Conservation (phyloP, 768 basidiomycete genomes). For the Amanita rimosa region DNA sequence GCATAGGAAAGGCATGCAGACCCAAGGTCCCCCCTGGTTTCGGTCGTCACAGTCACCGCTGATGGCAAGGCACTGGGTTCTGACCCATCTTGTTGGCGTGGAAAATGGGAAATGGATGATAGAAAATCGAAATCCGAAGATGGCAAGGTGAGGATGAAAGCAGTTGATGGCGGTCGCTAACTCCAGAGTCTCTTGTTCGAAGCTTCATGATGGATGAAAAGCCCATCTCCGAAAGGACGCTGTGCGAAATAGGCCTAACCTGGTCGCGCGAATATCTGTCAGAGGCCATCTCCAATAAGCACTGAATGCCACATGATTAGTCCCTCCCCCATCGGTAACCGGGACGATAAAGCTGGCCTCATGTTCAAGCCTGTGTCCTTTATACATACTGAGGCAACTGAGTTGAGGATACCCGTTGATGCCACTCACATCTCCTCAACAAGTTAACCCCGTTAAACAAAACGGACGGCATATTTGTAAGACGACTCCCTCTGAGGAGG, state of each 20-base stretch:
- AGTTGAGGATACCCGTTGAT: conserved; percentile 4
- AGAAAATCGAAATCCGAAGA: background rate
- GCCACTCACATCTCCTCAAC: background rate
- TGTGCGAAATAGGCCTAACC: background rate
- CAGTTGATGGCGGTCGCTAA: background rate
- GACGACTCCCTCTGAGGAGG: too few relatives aligned
- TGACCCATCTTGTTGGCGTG: conserved; percentile 1
- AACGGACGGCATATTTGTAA: too few relatives aligned
- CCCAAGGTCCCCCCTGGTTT: conserved; percentile 18
- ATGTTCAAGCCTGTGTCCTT: conserved; percentile 9
- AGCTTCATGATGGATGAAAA: too few relatives aligned
- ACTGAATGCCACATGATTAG: conserved; percentile 13
- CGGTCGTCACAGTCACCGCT: conserved; percentile 19
- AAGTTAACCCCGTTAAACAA: background rate
- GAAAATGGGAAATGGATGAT: conserved; percentile 1
- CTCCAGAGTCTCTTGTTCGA: background rate
- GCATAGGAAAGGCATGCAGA: conserved; percentile 17
- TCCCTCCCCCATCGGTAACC: conserved; percentile 13
- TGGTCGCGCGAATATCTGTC: background rate
- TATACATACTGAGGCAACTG: background rate
- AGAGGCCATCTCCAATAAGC: background rate
- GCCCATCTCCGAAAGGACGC: conserved; percentile 4
- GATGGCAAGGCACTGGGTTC: conserved; percentile 1
- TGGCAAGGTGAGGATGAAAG: background rate
- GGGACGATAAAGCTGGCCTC: conserved; percentile 21